phyloP scores from a whole-genome alignment of 2,329 filamentous ascomycete species.

The Sphaerulina populicola region DNA sequence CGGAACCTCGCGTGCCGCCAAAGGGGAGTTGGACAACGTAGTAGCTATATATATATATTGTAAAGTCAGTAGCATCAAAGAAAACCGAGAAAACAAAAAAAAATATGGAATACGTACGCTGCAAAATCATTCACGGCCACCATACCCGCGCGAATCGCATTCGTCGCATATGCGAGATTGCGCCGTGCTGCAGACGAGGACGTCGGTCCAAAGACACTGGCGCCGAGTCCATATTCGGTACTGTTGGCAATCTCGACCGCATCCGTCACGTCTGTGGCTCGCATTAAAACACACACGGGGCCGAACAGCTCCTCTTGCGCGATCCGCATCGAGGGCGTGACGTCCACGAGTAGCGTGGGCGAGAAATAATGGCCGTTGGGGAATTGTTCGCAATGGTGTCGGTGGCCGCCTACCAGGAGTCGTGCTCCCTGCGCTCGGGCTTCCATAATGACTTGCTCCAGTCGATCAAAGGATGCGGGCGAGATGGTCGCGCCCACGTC shows the following conservation, averaged over 20 bases:
- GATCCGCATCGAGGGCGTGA: slow-evolving; percentile 76
- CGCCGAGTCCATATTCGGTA: slow-evolving; percentile 76
- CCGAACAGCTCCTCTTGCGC: slow-evolving; percentile 89
- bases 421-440: slow-evolving; percentile 72
- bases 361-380: slow-evolving; percentile 82
- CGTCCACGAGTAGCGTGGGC: slow-evolving; percentile 84
- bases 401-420: slow-evolving; percentile 70
- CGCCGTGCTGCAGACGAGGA: slow-evolving; percentile 41
- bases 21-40: slow-evolving; percentile 95
- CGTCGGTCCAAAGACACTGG: slow-evolving; percentile 69
- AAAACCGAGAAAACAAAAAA: too few species aligned
- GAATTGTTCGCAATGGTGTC: slow-evolving; percentile 62
- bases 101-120: slow-evolving; percentile 40
- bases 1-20: slow-evolving; percentile 79
- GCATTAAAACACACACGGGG: slow-evolving; percentile 80
- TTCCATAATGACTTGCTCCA: slow-evolving; percentile 68
- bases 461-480: slow-evolving; percentile 60
- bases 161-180: slow-evolving; percentile 57
- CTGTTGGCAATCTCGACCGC: slow-evolving; percentile 73
- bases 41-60: slow-evolving; percentile 38
- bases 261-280: slow-evolving; percentile 54
- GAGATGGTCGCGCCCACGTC: slow-evolving; percentile 92
- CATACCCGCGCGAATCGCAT: slow-evolving; percentile 72
- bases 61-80: too few species aligned
- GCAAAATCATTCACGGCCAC: slow-evolving; percentile 94